These are phyloP conservation scores for Baeospora myosura DNA, from an alignment of 1,284 basidiomycete species.

Conservation along the genomic window DNA sequence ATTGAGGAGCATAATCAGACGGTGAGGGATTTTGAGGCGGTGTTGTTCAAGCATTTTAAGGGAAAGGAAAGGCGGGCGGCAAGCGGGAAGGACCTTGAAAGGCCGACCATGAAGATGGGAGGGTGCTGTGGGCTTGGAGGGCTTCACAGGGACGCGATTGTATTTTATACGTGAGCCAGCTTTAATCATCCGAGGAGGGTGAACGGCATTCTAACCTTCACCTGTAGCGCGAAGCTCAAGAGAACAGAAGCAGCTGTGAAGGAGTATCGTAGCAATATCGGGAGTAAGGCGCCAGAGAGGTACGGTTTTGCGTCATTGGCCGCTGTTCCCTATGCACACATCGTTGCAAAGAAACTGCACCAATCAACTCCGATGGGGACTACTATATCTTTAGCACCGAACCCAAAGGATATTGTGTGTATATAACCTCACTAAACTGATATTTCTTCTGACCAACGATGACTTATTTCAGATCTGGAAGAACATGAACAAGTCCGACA, in stretches of 20 bases:
- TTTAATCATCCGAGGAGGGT: no score
- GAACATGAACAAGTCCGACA: constrained; percentile 57
- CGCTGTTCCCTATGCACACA: constrained; percentile 60
- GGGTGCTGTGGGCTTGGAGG: constrained; percentile 62
- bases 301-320: constrained; percentile 69
- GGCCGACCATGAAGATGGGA: constrained; percentile 63
- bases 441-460: background rate
- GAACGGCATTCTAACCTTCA: constrained; percentile 23
- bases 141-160: constrained; percentile 70
- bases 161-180: no score
- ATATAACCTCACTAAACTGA: background rate
- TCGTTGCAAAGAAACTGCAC: constrained; percentile 41
- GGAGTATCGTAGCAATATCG: constrained; percentile 42
- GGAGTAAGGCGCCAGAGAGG: constrained; percentile 46
- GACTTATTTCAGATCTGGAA: constrained; percentile 48
- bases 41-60: constrained; percentile 79
- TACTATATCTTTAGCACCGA: constrained; percentile 43
- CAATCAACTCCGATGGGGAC: constrained; percentile 42
- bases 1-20: constrained; percentile 74
- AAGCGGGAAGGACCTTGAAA: constrained; percentile 53
- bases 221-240: constrained; percentile 35
- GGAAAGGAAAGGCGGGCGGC: constrained; percentile 58
- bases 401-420: constrained; percentile 48
- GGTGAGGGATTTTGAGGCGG: constrained; percentile 68
- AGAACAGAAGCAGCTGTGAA: constrained; percentile 50